A percentile compares a stretch with the other conserved stretches of the same genome.
Evolutionary conservation across 2,329 filamentous ascomycete species (phyloP).

Genomic region (Botrytis tulipae): DNA sequence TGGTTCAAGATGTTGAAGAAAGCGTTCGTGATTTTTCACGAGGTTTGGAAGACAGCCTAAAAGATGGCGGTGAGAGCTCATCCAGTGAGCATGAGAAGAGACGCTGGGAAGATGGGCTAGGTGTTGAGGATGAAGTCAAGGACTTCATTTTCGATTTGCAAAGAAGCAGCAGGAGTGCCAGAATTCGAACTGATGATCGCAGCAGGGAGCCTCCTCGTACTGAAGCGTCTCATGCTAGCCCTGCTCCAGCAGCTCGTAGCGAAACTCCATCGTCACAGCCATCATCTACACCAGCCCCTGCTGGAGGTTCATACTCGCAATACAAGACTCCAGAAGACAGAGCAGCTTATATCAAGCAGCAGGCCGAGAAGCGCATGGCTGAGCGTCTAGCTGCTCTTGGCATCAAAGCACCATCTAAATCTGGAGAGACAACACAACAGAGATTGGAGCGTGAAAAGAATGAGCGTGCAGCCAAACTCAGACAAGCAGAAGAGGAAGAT

Average conservation of each 20-base stretch:
- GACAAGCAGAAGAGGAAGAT: slow-evolving; percentile 92
- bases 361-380: slow-evolving; percentile 95
- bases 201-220: slow-evolving; percentile 32
- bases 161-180: slow-evolving; percentile 75
- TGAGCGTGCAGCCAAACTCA: slow-evolving; percentile 83
- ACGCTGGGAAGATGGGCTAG: slow-evolving; percentile 92
- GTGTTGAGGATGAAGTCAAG: slow-evolving; percentile 93
- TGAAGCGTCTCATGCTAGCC: slow-evolving; percentile 44
- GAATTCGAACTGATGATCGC: slow-evolving; percentile 60
- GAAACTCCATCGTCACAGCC: slow-evolving; percentile 48
- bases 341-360: slow-evolving; percentile 93
- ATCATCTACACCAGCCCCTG: slow-evolving; percentile 47
- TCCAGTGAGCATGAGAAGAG: slow-evolving; percentile 85
- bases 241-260: slow-evolving; percentile 38
- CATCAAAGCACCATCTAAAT: slow-evolving; percentile 77
- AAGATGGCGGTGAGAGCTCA: slow-evolving; percentile 72
- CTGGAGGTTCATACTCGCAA: slow-evolving; percentile 68
- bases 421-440: slow-evolving; percentile 78
- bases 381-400: slow-evolving; percentile 91
- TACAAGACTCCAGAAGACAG: slow-evolving; percentile 92
- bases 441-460: slow-evolving; percentile 82
- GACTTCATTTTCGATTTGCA: slow-evolving; percentile 98
- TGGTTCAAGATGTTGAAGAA: slow-evolving; percentile 96
- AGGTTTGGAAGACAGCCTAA: slow-evolving; percentile 82
- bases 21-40: slow-evolving; percentile 86